Percentiles rank a stretch among this genome's conserved stretches.
These are phyloP conservation scores for Darksidea phi DNA, from an alignment of 495 filamentous ascomycete species.

Conservation along the genomic window DNA sequence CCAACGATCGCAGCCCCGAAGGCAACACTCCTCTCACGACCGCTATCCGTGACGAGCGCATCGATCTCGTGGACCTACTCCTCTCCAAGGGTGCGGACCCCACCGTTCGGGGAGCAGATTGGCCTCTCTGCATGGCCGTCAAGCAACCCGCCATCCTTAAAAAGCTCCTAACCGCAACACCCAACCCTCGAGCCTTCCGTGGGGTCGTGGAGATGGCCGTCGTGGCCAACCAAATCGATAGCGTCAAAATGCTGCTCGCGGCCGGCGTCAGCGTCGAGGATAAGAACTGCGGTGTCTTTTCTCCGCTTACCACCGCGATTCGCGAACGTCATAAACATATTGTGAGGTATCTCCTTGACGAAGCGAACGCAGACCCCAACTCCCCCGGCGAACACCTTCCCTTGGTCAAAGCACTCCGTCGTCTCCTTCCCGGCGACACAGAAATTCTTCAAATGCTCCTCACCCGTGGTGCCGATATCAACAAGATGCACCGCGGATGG, in stretches of 20 bases:
- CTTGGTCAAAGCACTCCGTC: conserved; percentile 55
- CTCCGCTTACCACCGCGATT: conserved; percentile 55
- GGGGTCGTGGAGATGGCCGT: conserved; percentile 59
- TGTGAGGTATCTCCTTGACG: conserved; percentile 50
- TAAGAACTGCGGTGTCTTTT: conserved; percentile 58
- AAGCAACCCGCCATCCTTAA: conserved; percentile 49
- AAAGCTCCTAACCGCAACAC: conserved; percentile 47
- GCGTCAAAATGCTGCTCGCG: conserved; percentile 49
- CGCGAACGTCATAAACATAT: conserved; percentile 53
- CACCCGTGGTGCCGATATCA: conserved; percentile 54
- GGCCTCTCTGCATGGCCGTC: conserved; percentile 57
- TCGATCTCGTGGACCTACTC: conserved; percentile 51
- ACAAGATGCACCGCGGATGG: conserved; percentile 55
- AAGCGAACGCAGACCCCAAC: conserved; percentile 54
- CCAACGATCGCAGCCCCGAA: conserved; percentile 50
- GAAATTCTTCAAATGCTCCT: conserved; percentile 54
- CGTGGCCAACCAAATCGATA: conserved; percentile 46
- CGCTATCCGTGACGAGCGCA: conserved; percentile 51
- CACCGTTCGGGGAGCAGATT: conserved; percentile 53
- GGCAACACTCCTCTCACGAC: conserved; percentile 55
- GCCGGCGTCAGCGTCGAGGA: conserved; percentile 55
- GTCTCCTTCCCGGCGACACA: conserved; percentile 49
- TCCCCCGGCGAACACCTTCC: conserved; percentile 56
- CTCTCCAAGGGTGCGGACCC: conserved; percentile 53
- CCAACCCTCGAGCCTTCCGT: conserved; percentile 50